These are phyloP conservation scores for Dryadomyces sulphureus DNA, from an alignment of 2,329 filamentous ascomycete species.

Conservation along the genomic window DNA sequence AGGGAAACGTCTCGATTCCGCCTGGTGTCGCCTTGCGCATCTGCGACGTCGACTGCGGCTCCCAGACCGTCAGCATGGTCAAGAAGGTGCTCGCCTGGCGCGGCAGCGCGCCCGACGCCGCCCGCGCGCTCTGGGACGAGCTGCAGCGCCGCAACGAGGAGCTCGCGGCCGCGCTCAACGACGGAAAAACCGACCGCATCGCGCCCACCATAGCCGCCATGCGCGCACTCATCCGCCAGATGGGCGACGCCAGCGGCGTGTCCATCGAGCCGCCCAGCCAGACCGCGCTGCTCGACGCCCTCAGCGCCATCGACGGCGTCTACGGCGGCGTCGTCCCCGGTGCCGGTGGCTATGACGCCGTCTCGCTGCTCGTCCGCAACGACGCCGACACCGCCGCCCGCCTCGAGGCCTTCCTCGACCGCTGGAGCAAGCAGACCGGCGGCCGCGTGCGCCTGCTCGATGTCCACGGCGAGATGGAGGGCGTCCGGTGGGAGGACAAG, in stretches of 20 bases:
- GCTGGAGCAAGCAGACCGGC: constrained; percentile 47
- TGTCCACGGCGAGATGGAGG: constrained; percentile 61
- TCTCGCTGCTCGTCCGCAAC: constrained; percentile 67
- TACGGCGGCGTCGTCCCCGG: constrained; percentile 87
- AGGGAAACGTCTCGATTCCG: constrained; percentile 58
- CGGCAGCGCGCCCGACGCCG: constrained; percentile 44
- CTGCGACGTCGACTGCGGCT: constrained; percentile 93
- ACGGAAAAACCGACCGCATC: constrained; percentile 27
- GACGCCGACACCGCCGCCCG: constrained; percentile 45
- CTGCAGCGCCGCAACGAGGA: constrained; percentile 62
- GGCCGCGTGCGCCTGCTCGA: constrained; percentile 53
- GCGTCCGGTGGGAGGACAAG: constrained; percentile 33
- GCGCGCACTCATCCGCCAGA: constrained; percentile 53
- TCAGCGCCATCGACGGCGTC: constrained; percentile 64
- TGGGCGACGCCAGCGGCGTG: constrained; percentile 61
- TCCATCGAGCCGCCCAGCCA: constrained; percentile 83
- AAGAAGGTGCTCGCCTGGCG: constrained; percentile 81
- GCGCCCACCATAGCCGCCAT: constrained; percentile 31
- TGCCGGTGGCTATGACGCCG: constrained; percentile 84
- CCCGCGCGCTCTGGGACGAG: constrained; percentile 56
- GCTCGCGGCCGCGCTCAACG: constrained; percentile 49
- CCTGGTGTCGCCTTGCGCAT: constrained; percentile 65
- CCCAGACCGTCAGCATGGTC: constrained; percentile 89
- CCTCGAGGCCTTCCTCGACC: constrained; percentile 46
- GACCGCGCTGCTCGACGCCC: constrained; percentile 67